Base-by-base conservation (phyloP, 2,329 filamentous ascomycete genomes). In the Cladosporium sp. region DNA sequence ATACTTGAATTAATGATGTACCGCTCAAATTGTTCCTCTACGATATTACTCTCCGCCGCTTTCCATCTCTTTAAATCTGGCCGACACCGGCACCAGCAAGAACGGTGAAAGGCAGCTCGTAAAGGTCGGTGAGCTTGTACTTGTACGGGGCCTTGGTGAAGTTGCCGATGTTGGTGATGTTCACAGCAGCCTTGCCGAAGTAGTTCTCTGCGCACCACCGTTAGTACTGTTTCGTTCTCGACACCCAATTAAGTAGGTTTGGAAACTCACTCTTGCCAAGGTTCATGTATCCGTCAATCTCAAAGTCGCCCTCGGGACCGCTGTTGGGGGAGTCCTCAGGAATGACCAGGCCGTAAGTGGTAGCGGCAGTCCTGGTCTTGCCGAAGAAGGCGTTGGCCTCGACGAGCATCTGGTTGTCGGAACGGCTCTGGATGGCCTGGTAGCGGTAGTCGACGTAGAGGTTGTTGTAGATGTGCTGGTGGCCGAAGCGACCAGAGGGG, bases 321-420 rank as follows among this genome's bases (percentile, higher is more conserved):
- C 83, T 85, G 66, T 86, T 86, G 0, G 84, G 84, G 52, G 80
- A 83, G 66, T 86, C 84, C 55, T 80, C 77, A 0, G 84, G 84
- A n/a, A 86, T 82, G 1, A 86, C 84, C 0, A 85, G 75, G 0
- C 84, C 84, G 61, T 86, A 85, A 0, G 84, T 85, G 69, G 79
- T 83, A 28, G 86, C 72, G 0, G 84, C 83, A 67, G 84, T 82
- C 16, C 74, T 74, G 0, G 83, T 84, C 61, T 82, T 78, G 5
- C 80, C 80, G 5, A 78, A 72, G 73, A 84, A 83, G 2, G 81
- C 80, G 63, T 83, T 83, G 2, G 78, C 81, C 67, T 84, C 82
- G 5, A 84, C 80, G 4, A 83, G 77, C 0, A 83, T 78, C 72
- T 84, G 81, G 66, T 82, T 83, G 53, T 83, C 80, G 5, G 77